phyloP scores from a whole-genome alignment of 495 filamentous ascomycete species.

The Xylaria nigripes region DNA sequence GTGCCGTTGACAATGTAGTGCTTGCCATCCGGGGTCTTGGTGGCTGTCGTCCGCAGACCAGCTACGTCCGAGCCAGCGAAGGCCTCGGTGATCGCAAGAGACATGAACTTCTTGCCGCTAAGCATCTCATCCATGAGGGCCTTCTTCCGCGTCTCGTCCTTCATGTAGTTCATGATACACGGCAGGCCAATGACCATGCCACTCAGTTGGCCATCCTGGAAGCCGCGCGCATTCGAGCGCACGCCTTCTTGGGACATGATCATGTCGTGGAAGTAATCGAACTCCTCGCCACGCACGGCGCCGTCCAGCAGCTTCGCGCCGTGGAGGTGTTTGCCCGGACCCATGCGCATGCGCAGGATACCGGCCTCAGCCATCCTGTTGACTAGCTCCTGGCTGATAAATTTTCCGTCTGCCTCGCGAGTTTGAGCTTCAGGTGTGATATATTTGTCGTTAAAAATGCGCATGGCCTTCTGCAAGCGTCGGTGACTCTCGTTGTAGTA shows the following conservation, averaged over 20 bases:
- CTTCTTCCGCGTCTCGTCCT: constrained; percentile 56
- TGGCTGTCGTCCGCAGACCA: constrained; percentile 70
- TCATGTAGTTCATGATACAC: constrained; percentile 71
- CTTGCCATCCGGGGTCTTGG: constrained; percentile 73
- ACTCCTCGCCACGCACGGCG: constrained; percentile 67
- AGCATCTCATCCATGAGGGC: constrained; percentile 63
- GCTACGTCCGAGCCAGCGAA: constrained; percentile 87
- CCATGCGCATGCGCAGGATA: constrained; percentile 73
- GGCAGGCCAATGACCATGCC: constrained; percentile 81
- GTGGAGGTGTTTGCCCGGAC: constrained; percentile 76
- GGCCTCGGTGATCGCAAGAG: constrained; percentile 79
- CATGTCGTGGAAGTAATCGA: constrained; percentile 82
- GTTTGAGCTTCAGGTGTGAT: constrained; percentile 67
- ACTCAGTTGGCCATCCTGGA: constrained; percentile 54
- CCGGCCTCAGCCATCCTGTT: constrained; percentile 66
- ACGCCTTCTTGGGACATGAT: constrained; percentile 66
- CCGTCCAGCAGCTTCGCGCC: constrained; percentile 59
- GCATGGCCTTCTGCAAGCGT: constrained; percentile 59
- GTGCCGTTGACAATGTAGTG: constrained; percentile 82
- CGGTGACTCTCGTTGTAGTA: constrained; percentile 77
- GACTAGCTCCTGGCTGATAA: constrained; percentile 70
- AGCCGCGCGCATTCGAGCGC: constrained; percentile 60
- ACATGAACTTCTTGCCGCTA: constrained; percentile 78
- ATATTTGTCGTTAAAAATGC: constrained; percentile 64
- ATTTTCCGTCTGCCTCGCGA: constrained; percentile 67